Conservation (phyloP, 306 rosid species). For the Quercus ilex region DNA sequence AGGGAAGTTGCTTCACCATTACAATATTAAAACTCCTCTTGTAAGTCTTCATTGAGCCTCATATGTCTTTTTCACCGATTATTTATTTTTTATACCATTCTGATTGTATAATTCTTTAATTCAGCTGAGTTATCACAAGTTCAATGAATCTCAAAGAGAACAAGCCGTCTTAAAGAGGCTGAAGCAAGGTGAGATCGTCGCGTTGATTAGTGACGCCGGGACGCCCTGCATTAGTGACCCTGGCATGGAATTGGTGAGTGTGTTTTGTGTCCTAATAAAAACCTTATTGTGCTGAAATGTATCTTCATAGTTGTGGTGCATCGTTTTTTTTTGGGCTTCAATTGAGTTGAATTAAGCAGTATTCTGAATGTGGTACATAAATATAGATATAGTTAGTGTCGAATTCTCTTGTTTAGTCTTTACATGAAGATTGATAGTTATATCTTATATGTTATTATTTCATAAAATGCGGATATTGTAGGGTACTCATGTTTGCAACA, state of each 20-base stretch:
- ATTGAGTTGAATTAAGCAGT: neutral
- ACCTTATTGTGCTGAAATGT: neutral
- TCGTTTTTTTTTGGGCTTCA: neutral
- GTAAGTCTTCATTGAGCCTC: conserved; percentile 31
- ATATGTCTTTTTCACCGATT: too few species aligned
- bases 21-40: conserved; percentile 78
- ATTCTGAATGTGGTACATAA: neutral
- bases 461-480: neutral
- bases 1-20: conserved; percentile 79
- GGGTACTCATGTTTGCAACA: neutral
- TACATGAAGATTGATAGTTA: neutral
- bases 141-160: conserved; percentile 84
- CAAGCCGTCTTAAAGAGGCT: conserved; percentile 75
- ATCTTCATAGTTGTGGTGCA: neutral
- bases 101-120: conserved; percentile 30
- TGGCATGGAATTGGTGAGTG: conserved; percentile 77
- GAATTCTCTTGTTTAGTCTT: neutral
- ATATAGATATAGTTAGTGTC: neutral
- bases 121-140: conserved; percentile 95
- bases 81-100: neutral
- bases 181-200: conserved; percentile 83
- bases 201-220: conserved; percentile 87
- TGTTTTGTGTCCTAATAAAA: neutral
- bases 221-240: conserved; percentile 95
- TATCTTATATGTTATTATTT: neutral